Conservation (phyloP, 2,329 filamentous ascomycete species). For the Diplodia sapinea region DNA sequence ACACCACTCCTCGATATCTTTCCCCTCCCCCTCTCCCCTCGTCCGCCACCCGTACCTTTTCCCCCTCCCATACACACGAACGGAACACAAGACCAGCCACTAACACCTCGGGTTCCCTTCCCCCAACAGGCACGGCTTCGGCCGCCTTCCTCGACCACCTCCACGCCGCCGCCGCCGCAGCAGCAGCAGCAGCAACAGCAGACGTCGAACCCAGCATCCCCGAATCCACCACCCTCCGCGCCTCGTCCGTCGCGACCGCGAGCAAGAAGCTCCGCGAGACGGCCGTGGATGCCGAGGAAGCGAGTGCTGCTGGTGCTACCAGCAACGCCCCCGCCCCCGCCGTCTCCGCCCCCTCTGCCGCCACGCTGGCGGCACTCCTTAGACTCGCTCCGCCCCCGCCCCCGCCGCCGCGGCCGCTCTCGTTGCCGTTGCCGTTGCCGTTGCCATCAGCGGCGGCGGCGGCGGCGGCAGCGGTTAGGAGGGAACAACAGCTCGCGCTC, state of each 20-base stretch:
- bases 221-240: constrained; percentile 17
- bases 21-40: not conserved
- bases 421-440: not conserved
- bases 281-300: not conserved
- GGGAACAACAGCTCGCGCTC: not conserved
- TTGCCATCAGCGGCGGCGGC: no score
- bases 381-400: not conserved
- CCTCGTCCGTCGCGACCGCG: not conserved
- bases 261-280: not conserved
- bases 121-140: not conserved
- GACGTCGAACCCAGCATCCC: not conserved
- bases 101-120: no score
- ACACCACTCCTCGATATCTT: not conserved
- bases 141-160: not conserved
- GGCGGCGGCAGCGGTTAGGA: not conserved
- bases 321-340: no score
- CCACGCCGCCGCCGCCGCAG: no score
- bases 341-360: not conserved
- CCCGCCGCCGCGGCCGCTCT: no score
- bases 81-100: no score
- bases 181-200: not conserved
- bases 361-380: not conserved
- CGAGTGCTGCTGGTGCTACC: not conserved
- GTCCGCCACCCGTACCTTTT: not conserved
- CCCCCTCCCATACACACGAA: no score